phyloP scores from a whole-genome alignment of 148 eudicot genomes.

The Simmondsia chinensis region DNA sequence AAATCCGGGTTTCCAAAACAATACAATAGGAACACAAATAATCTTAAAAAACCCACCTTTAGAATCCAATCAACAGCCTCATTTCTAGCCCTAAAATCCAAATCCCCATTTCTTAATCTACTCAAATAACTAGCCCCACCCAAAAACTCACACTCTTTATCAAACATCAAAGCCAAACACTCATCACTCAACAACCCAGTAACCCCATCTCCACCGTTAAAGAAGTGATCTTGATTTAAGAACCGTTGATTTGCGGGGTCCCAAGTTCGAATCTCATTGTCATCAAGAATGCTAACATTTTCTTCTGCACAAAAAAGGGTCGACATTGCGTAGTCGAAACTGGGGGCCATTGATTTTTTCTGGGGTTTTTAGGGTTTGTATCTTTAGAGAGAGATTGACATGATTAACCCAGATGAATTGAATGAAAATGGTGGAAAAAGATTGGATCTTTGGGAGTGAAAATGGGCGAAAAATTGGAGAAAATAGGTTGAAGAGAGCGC shows the following conservation, averaged over 20 bases:
- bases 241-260: conserved; percentile 8
- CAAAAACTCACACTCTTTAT: conserved; percentile 38
- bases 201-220: conserved; percentile 14
- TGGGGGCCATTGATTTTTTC: conserved; percentile 39
- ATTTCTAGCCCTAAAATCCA: conserved; percentile 51
- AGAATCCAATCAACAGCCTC: conserved; percentile 66
- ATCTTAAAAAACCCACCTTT: conserved; percentile 37
- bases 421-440: too few relatives aligned
- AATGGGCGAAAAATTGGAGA: too few relatives aligned
- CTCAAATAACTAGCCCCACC: conserved; percentile 40
- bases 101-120: conserved; percentile 47
- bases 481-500: too few relatives aligned
- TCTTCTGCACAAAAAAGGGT: conserved; percentile 66
- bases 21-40: background rate
- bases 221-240: conserved; percentile 10
- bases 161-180: conserved; percentile 32
- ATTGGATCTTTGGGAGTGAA: too few relatives aligned
- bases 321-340: conserved; percentile 44
- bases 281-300: conserved; percentile 30
- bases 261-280: conserved; percentile 26
- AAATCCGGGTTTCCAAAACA: too few relatives aligned
- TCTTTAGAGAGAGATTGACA: too few relatives aligned
- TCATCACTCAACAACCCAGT: conserved; percentile 36
- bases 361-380: too few relatives aligned
- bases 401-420: too few relatives aligned